Percentiles rank a stretch among this genome's conserved stretches.
Conservation (phyloP, 2,329 filamentous ascomycete species). For the Dothistroma septosporum region DNA sequence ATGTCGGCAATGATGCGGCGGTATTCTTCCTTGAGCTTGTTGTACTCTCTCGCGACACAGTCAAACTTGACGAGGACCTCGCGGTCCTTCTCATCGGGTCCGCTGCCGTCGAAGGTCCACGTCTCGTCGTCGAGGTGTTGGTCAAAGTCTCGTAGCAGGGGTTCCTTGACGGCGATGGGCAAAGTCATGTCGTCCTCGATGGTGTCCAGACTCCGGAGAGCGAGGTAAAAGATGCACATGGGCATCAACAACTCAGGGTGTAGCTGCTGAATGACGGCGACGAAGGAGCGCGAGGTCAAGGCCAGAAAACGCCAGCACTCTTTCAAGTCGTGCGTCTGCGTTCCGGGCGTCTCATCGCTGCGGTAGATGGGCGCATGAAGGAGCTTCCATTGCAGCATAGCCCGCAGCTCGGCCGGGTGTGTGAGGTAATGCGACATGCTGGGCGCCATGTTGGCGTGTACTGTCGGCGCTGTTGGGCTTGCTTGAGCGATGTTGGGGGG, state of each 20-base stretch:
- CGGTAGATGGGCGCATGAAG: constrained; percentile 93
- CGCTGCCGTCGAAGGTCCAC: constrained; percentile 84
- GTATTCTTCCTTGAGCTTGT: constrained; percentile 81
- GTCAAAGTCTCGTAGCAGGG: constrained; percentile 78
- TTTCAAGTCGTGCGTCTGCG: constrained; percentile 69
- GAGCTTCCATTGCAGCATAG: constrained; percentile 58
- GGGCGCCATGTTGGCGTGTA: too few species aligned
- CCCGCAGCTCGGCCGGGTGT: constrained; percentile 35
- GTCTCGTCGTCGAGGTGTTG: constrained; percentile 73
- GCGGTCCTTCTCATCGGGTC: constrained; percentile 87
- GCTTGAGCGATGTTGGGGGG: too few species aligned
- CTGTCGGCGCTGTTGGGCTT: too few species aligned
- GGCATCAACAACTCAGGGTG: constrained; percentile 90
- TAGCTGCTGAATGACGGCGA: constrained; percentile 88
- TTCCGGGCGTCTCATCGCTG: constrained; percentile 68
- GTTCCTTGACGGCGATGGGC: constrained; percentile 73
- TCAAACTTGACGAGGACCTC: constrained; percentile 91
- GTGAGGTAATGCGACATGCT: constrained; percentile 34
- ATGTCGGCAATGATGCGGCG: constrained; percentile 86
- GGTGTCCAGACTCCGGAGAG: constrained; percentile 90
- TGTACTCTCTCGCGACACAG: constrained; percentile 78
- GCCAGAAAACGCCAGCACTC: constrained; percentile 84
- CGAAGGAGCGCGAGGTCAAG: constrained; percentile 87
- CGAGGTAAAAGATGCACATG: constrained; percentile 85
- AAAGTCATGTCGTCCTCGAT: constrained; percentile 99